Conservation (phyloP, 169 alveolate species). For the Cryptosporidium tyzzeri region DNA sequence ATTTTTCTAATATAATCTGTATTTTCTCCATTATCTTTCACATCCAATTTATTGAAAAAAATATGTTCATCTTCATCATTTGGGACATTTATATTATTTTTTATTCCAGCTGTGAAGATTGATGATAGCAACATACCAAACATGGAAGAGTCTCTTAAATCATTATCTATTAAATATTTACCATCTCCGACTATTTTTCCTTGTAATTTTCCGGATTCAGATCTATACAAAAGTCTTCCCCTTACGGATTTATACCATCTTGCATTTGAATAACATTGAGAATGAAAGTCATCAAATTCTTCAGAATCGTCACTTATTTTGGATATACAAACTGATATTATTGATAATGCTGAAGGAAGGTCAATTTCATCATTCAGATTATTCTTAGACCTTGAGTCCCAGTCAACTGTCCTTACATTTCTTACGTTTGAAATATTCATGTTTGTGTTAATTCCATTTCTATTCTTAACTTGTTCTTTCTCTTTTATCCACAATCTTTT, state of each 20-base stretch:
- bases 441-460: background rate
- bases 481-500: conserved; percentile 30
- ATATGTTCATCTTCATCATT: conserved; percentile 66
- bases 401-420: background rate
- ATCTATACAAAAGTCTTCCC: conserved; percentile 23
- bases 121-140: conserved; percentile 65
- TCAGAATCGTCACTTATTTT: background rate
- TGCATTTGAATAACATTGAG: conserved; percentile 44
- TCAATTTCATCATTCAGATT: conserved; percentile 6
- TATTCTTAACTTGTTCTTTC: background rate
- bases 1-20: conserved; percentile 16
- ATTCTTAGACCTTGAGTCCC: background rate
- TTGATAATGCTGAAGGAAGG: conserved; percentile 54
- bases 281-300: background rate
- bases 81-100: conserved; percentile 62
- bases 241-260: conserved; percentile 59
- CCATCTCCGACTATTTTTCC: background rate
- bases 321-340: conserved; percentile 51
- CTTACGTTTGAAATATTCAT: conserved; percentile 6
- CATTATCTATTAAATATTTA: conserved; percentile 16
- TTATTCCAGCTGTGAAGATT: conserved; percentile 48
- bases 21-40: conserved; percentile 9
- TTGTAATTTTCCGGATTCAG: conserved; percentile 5
- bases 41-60: conserved; percentile 46
- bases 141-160: conserved; percentile 59